phyloP scores from a whole-genome alignment of 495 filamentous ascomycete species.

The Neurospora intermedia region DNA sequence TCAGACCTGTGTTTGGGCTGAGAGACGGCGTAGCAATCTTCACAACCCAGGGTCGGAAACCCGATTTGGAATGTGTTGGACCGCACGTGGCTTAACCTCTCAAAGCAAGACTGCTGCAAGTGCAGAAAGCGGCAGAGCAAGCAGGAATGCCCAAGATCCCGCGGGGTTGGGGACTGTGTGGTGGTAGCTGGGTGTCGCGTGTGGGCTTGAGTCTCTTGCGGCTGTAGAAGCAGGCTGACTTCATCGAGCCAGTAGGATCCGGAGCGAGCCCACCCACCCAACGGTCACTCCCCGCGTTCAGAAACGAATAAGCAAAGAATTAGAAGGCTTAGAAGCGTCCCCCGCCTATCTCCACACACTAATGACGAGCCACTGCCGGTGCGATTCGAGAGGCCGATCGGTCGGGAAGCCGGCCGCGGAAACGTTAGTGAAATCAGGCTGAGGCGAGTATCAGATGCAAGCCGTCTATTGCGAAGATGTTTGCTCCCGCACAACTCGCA shows the following conservation, averaged over 20 bases:
- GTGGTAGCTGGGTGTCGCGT: conserved; percentile 3
- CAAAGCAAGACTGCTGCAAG: background rate
- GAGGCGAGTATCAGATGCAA: background rate
- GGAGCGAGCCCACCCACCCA: background rate
- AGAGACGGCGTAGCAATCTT: background rate
- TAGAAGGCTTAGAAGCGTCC: background rate
- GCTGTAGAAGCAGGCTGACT: conserved; percentile 3
- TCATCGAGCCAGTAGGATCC: background rate
- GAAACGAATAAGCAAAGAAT: background rate
- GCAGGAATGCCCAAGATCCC: background rate
- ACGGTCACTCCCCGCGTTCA: background rate
- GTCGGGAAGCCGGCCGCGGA: background rate
- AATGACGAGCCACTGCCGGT: background rate
- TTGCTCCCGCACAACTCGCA: background rate
- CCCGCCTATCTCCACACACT: background rate
- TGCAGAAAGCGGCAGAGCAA: background rate
- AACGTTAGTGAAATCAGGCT: background rate
- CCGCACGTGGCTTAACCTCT: background rate
- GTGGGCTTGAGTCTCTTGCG: conserved; percentile 7
- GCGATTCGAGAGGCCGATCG: background rate
- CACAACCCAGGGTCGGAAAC: background rate
- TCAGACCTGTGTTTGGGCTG: background rate
- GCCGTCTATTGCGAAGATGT: background rate
- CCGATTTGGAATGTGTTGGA: background rate
- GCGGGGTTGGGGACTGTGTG: background rate